Evolutionary conservation across 2,329 filamentous ascomycete genomes (phyloP).

Genomic region (Shiraia sp.): DNA sequence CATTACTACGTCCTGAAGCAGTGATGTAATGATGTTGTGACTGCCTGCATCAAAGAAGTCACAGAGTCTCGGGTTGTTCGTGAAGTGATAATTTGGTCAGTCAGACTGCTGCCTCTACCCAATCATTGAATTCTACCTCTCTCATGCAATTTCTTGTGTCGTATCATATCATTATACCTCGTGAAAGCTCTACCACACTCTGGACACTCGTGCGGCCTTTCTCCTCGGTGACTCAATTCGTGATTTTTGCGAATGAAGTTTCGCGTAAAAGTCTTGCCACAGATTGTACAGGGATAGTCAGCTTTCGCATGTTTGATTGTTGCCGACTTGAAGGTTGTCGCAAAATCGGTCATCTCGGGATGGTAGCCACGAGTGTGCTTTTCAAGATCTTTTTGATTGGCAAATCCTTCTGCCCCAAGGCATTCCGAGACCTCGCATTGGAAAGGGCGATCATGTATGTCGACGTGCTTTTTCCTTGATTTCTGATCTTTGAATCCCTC

Average conservation of each 20-base stretch:
- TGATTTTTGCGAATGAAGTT: slow-evolving; percentile 44
- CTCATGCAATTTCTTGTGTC: slow-evolving; percentile 33
- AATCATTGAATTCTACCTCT: slow-evolving; percentile 11
- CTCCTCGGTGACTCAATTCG: slow-evolving; percentile 43
- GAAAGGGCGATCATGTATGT: slow-evolving; percentile 49
- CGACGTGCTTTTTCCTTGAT: slow-evolving; percentile 42
- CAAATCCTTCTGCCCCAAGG: slow-evolving; percentile 44
- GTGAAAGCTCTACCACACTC: slow-evolving; percentile 36
- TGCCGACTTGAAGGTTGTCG: slow-evolving; percentile 20
- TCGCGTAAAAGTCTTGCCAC: slow-evolving; percentile 46
- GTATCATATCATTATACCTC: slow-evolving; percentile 22
- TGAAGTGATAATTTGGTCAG: too few relatives aligned
- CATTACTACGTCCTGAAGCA: too few relatives aligned
- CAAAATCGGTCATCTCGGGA: slow-evolving; percentile 28
- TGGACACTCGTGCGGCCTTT: slow-evolving; percentile 18
- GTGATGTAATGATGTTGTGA: too few relatives aligned
- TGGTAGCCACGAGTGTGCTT: slow-evolving; percentile 31
- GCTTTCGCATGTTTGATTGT: slow-evolving; percentile 16
- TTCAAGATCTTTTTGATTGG: slow-evolving; percentile 44
- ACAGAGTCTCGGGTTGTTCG: too few relatives aligned
- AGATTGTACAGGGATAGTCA: slow-evolving; percentile 40
- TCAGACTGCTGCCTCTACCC: too few relatives aligned
- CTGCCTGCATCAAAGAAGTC: too few relatives aligned
- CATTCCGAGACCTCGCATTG: slow-evolving; percentile 45
- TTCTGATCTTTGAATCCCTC: slow-evolving; percentile 44